Evolutionary conservation across 2,329 filamentous ascomycete genomes (phyloP), one percentile per base, ranked within the genome.

Genomic region (Diaporthe citriasiana): DNA sequence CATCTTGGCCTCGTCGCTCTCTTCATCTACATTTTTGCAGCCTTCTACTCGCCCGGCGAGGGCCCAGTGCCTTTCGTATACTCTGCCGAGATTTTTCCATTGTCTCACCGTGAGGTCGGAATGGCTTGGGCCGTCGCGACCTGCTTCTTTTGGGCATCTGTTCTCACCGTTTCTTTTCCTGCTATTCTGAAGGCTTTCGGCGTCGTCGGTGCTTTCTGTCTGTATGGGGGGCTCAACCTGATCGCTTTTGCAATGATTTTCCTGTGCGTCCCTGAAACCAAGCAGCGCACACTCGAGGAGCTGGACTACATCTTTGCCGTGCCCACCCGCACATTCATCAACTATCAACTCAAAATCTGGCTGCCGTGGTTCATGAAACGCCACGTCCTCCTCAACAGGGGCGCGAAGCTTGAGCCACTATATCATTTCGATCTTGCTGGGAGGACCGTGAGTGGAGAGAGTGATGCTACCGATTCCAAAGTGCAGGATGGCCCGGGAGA

Each of bases 111-210:
- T 78, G 92, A 94, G 79, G 87, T 93, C 35, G 92, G 92, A 73
- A 94, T 94, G 91, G 88, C 87, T 0, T 93, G 88, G 82, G 89
- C 91, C 10, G 91, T 93, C n/a, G 90, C 91, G 1, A 93, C 90
- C 2, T 92, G 90, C 77, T 85, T 92, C 19, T 87, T 88, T 78
- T 90, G 87, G 85, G 89, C 88, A 0, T 85, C 88, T 1, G 87
- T 93, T 0, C 83, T 92, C 51, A 87, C 87, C n/a, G 87, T 93
- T 66, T 92, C 90, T 0, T 91, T 92, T 79, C 91, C 91, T 1
- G 84, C 88, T 60, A 89, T 92, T 82, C 82, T 92, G 17, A 80
- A 80, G 2, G 78, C 80, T 17, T 77, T 89, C 1, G 81, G 83
- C 4, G 84, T 86, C 55, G 73, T 80, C 25, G 79, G 79, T 55